Conservation (phyloP, 306 rosid genomes). For the Arachis hypogaea region DNA sequence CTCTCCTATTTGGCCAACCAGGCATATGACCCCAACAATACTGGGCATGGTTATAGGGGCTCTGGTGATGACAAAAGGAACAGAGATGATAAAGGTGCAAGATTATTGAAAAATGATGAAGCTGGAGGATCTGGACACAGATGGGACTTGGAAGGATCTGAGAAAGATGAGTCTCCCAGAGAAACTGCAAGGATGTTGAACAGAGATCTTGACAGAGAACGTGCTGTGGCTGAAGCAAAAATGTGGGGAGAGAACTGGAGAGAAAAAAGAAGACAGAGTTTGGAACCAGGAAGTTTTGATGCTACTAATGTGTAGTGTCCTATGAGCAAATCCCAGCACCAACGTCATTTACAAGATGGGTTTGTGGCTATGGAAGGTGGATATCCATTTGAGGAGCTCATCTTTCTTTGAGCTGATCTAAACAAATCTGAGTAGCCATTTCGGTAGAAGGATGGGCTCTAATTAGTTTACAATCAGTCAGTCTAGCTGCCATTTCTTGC, state of each 20-base stretch:
- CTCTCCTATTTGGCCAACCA: constrained; percentile 87
- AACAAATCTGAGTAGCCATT: constrained; percentile 33
- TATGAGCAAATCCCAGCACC: constrained; percentile 7
- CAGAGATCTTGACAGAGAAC: constrained; percentile 78
- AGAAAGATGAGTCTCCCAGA: constrained; percentile 84
- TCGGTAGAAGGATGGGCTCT: constrained; percentile 27
- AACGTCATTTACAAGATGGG: constrained; percentile 22
- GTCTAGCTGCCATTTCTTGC: constrained; percentile 34
- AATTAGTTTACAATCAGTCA: constrained; percentile 37
- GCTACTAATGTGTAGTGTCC: constrained; percentile 52
- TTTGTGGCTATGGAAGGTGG: constrained; percentile 21
- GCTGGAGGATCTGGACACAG: constrained; percentile 74
- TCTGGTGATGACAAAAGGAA: constrained; percentile 64
- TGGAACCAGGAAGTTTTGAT: constrained; percentile 71
- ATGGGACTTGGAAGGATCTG: constrained; percentile 83
- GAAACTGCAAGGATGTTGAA: constrained; percentile 74
- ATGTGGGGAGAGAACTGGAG: constrained; percentile 97
- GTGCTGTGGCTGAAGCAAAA: constrained; percentile 94
- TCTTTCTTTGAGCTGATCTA: constrained; percentile 34
- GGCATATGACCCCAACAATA: constrained; percentile 61
- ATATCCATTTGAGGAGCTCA: constrained; percentile 25
- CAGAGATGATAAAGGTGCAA: constrained; percentile 73
- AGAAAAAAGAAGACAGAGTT: constrained; percentile 72
- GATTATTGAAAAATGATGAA: constrained; percentile 70
- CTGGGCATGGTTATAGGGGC: constrained; percentile 60